Evolutionary conservation across 345 rosid genomes (phyloP).

Genomic region (Lepidium africanum): DNA sequence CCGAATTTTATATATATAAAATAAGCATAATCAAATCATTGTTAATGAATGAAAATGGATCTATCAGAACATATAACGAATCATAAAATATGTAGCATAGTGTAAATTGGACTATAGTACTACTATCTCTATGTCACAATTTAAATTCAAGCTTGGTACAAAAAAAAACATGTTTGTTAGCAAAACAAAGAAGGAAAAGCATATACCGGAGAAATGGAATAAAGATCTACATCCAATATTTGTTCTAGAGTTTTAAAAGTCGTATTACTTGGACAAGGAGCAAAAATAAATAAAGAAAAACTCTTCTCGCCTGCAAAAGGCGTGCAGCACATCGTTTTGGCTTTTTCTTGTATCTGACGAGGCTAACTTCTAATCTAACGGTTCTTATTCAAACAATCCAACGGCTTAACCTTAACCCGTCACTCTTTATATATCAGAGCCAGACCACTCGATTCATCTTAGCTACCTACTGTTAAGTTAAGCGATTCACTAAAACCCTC

Average conservation of each 20-base stretch:
- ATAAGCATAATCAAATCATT: neutral
- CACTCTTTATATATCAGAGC: slow-evolving; percentile 11
- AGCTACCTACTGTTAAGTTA: neutral
- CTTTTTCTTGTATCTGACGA: neutral
- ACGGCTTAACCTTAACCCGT: neutral
- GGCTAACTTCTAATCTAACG: slow-evolving; percentile 12
- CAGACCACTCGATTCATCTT: neutral
- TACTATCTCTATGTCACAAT: neutral
- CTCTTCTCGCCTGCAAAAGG: slow-evolving; percentile 7
- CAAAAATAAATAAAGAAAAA: neutral
- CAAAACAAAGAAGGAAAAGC: neutral
- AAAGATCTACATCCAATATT: neutral
- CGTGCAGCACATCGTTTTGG: slow-evolving; percentile 33
- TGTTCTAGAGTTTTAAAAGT: neutral
- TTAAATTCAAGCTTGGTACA: neutral
- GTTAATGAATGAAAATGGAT: neutral
- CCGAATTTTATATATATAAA: neutral
- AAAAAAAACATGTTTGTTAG: neutral
- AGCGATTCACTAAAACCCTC: slow-evolving; percentile 19
- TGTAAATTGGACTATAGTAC: no score
- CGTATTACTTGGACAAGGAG: slow-evolving; percentile 26
- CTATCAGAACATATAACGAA: neutral
- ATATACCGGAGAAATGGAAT: neutral
- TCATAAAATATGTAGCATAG: no score
- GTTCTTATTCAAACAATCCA: slow-evolving; percentile 6